These are phyloP conservation scores for Komagataella mondaviorum DNA, from an alignment of 805 yeast species.

Conservation along the genomic window DNA sequence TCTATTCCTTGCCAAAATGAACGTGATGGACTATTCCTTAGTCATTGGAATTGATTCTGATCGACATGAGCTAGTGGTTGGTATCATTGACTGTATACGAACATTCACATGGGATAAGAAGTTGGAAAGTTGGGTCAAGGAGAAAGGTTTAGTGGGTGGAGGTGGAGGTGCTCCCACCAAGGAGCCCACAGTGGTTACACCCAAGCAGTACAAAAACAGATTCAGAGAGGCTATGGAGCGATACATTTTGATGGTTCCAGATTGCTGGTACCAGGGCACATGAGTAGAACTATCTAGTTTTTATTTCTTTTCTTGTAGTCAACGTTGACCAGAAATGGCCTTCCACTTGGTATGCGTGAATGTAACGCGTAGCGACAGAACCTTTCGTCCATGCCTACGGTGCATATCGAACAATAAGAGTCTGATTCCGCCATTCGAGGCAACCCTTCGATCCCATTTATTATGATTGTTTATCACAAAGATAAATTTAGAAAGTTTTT, in stretches of 20 bases:
- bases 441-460: neutral
- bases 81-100: slow-evolving; percentile 86
- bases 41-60: slow-evolving; percentile 82
- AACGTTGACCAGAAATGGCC: neutral
- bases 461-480: neutral
- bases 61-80: slow-evolving; percentile 66
- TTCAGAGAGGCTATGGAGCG: slow-evolving; percentile 97
- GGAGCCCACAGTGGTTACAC: slow-evolving; percentile 95
- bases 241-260: slow-evolving; percentile 91
- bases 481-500: neutral
- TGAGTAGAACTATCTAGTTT: neutral
- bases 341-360: neutral
- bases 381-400: neutral
- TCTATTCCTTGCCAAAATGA: slow-evolving; percentile 86
- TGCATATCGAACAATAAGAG: neutral
- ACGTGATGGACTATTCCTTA: slow-evolving; percentile 95
- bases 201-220: slow-evolving; percentile 86
- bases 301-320: neutral
- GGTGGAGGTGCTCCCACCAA: slow-evolving; percentile 66
- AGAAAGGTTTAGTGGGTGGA: slow-evolving; percentile 71
- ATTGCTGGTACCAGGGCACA: slow-evolving; percentile 19
- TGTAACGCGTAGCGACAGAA: neutral
- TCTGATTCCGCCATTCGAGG: neutral
- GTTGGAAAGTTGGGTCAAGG: slow-evolving; percentile 97
- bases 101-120: slow-evolving; percentile 99